These are phyloP conservation scores for Hirsutella rhossiliensis DNA, from an alignment of 2,329 filamentous ascomycete species.

Conservation along the genomic window DNA sequence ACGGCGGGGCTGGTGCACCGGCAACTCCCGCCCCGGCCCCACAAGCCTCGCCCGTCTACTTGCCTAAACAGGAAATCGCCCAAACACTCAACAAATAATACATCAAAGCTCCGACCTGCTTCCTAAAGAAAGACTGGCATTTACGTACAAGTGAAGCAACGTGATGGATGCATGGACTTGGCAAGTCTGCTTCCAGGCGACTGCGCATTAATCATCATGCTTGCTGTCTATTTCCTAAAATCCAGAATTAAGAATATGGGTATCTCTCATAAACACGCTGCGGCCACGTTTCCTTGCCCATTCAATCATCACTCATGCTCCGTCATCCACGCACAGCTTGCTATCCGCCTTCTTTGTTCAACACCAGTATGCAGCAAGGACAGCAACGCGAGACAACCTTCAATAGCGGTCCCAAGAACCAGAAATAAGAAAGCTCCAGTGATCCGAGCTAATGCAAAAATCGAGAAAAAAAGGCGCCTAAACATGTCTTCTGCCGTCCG, in stretches of 20 bases:
- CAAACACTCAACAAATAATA: no score
- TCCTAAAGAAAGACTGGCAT: no score
- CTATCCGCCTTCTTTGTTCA: background rate
- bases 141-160: no score
- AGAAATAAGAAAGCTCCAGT: no score
- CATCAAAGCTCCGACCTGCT: no score
- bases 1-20: background rate
- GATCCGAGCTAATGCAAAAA: no score
- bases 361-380: background rate
- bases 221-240: conserved; percentile 6
- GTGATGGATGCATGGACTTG: no score
- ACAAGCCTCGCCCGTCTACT: background rate
- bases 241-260: conserved; percentile 4
- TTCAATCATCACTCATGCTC: conserved; percentile 1
- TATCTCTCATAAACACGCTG: conserved; percentile 5
- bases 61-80: conserved; percentile 1
- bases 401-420: background rate
- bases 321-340: background rate
- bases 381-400: background rate
- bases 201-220: background rate
- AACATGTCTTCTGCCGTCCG: no score
- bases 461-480: no score
- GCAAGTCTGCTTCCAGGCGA: no score
- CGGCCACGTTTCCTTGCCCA: background rate
- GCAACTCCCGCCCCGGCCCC: background rate